A percentile compares a stretch with the other conserved stretches of the same genome.
phyloP scores from a whole-genome alignment of 129 eudicot genomes.

The Helianthus tuberosus region DNA sequence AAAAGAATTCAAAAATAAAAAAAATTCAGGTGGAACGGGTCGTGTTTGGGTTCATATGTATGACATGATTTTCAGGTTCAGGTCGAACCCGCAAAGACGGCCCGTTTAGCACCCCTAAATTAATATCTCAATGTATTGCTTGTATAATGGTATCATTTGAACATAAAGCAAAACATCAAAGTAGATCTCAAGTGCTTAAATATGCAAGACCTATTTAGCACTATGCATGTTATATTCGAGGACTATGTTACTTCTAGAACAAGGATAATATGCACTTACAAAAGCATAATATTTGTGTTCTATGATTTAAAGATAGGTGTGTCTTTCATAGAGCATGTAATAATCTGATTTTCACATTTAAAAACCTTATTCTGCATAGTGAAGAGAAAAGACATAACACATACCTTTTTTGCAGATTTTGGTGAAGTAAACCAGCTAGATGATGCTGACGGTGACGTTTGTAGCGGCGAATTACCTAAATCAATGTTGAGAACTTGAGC shows the following conservation, averaged over 20 bases:
- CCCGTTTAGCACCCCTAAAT: too few relatives aligned
- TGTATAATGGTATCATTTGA: constrained; percentile 19
- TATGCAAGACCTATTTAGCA: background rate
- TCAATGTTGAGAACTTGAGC: constrained; percentile 2
- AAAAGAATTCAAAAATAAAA: too few relatives aligned
- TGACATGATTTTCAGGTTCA: too few relatives aligned
- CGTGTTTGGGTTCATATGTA: too few relatives aligned
- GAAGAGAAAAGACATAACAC: background rate
- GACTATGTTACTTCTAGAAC: constrained; percentile 8
- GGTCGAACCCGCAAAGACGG: too few relatives aligned
- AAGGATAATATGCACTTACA: constrained; percentile 2
- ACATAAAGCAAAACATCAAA: background rate
- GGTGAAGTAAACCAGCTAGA: constrained; percentile 83
- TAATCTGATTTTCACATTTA: constrained; percentile 11
- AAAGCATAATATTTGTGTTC: background rate
- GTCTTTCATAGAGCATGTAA: constrained; percentile 4
- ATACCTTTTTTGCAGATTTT: constrained; percentile 85
- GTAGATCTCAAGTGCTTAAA: constrained; percentile 6
- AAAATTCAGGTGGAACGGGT: too few relatives aligned
- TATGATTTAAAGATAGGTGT: constrained; percentile 1
- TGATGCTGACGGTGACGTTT: constrained; percentile 55
- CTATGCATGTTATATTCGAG: background rate
- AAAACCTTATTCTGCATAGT: background rate
- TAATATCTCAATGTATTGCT: constrained; percentile 9
- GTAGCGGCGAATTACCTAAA: constrained; percentile 52